Evolutionary conservation across 805 yeast genomes (phyloP).

Genomic region (Lipomyces spencermartinsiae): DNA sequence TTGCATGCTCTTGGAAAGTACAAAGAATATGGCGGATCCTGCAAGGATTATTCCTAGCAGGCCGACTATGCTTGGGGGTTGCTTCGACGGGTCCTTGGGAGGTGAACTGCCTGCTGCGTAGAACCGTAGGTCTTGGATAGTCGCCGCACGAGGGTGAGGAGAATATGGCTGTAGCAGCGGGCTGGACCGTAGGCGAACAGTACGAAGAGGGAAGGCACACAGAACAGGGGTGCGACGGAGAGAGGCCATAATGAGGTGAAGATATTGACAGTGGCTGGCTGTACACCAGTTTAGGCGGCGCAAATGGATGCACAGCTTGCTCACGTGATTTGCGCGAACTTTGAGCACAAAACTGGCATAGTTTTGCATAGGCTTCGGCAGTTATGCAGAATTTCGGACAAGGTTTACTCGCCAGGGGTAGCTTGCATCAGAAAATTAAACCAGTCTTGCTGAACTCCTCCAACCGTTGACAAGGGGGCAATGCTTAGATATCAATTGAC

Average conservation of each 20-base stretch:
- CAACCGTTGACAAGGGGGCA: too few relatives aligned
- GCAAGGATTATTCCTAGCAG: constrained; percentile 13
- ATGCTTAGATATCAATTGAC: too few relatives aligned
- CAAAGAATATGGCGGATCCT: constrained; percentile 20
- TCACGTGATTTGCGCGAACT: neutral
- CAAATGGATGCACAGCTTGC: neutral
- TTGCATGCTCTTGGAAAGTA: constrained; percentile 25
- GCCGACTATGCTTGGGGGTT: constrained; percentile 23
- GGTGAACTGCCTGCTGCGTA: constrained; percentile 1
- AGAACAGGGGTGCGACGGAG: neutral
- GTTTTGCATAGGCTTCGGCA: neutral
- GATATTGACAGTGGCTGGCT: neutral
- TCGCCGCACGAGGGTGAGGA: neutral
- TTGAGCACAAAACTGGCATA: neutral
- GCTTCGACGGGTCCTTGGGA: constrained; percentile 23
- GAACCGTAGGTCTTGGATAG: neutral
- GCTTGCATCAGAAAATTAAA: neutral
- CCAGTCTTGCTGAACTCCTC: too few relatives aligned
- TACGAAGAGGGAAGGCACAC: neutral
- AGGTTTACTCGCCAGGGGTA: neutral
- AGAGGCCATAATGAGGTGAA: neutral
- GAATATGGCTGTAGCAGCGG: neutral
- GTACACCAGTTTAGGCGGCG: too few relatives aligned
- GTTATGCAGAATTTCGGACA: neutral
- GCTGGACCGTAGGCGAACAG: constrained; percentile 2